Evolutionary conservation across 2,329 filamentous ascomycete species (phyloP), one percentile per base, ranked within the genome.

Genomic region (Colletotrichum sp.): DNA sequence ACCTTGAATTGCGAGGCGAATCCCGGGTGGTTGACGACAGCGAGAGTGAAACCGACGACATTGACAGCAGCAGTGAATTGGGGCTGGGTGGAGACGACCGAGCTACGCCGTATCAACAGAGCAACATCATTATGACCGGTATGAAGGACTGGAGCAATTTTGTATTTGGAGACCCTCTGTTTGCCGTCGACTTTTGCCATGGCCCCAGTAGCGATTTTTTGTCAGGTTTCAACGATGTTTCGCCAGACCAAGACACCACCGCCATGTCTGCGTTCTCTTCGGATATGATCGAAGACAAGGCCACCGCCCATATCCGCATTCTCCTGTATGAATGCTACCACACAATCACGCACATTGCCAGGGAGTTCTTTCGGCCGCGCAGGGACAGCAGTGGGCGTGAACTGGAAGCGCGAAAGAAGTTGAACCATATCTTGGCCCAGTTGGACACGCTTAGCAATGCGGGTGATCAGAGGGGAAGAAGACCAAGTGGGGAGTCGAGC

Each of bases 251-350:
- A n/a, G 72, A 78, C 15, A 63, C 78, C 5, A 63, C 78, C 5
- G 22, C 44, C 11, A 61, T 48, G 27, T 57, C 71, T 25, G 16
- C 59, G 7, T 63, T 72, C 55, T 67, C 68, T 16, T 72, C 77
- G 59, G 80, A 57, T 39, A 76, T 87, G 3, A 82, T 90, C 60
- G 86, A 90, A 60, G 87, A 88, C 74, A 79, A 80, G 25, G 82
- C 84, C n/a, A 86, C 86, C 72, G 86, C 85, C 1, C 79, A 83
- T n/a, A 82, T 87, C 4, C 86, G 91, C 13, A 79, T 91, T 8
- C 81, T 92, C 3, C 81, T 93, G 5, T 93, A 93, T 82, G 86
- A 89, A 77, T 90, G 89, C 79, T 92, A 91, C 80, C 90, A 92
- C 77, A 87, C 90, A 5, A 84, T 89, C 1, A 86, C 87, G 6